Evolutionary conservation across 805 yeast genomes (phyloP).

Genomic region (Blastobotrys terrestris): DNA sequence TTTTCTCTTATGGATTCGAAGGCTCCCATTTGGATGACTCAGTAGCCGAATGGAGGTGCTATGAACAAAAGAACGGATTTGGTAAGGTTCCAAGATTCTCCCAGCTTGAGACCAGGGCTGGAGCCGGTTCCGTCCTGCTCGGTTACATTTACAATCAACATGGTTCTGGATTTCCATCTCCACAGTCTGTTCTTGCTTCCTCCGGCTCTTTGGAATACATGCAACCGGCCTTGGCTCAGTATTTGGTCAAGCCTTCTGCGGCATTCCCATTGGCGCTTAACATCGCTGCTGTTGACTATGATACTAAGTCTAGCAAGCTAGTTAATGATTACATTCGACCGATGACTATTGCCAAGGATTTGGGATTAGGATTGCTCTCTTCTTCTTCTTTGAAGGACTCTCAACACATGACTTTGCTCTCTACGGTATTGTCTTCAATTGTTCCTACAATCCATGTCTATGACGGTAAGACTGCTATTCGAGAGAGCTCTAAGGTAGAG

Average conservation of each 20-base stretch:
- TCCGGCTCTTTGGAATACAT: slow-evolving; percentile 63
- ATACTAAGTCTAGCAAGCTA: slow-evolving; percentile 39
- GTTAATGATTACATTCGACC: slow-evolving; percentile 61
- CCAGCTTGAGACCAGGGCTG: slow-evolving; percentile 62
- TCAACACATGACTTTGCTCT: slow-evolving; percentile 59
- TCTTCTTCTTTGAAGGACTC: slow-evolving; percentile 60
- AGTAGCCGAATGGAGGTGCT: slow-evolving; percentile 52
- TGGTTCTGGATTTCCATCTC: slow-evolving; percentile 18
- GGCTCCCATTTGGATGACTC: slow-evolving; percentile 55
- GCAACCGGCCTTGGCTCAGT: slow-evolving; percentile 49
- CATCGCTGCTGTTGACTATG: slow-evolving; percentile 70
- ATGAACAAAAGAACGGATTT: slow-evolving; percentile 44
- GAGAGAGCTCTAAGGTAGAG: slow-evolving; percentile 36
- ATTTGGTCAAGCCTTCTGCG: slow-evolving; percentile 29
- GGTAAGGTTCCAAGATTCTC: slow-evolving; percentile 58
- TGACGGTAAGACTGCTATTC: slow-evolving; percentile 68
- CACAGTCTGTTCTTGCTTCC: slow-evolving; percentile 48
- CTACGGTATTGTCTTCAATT: slow-evolving; percentile 54
- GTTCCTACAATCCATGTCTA: slow-evolving; percentile 66
- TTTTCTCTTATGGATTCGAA: slow-evolving; percentile 61
- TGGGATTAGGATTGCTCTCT: slow-evolving; percentile 62
- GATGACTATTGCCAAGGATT: slow-evolving; percentile 52
- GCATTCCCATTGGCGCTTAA: slow-evolving; percentile 59
- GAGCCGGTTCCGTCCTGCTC: slow-evolving; percentile 72
- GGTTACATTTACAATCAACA: slow-evolving; percentile 49